These are phyloP conservation scores for Passalora sequoiae DNA, from an alignment of 2,329 filamentous ascomycete genomes.

Conservation along the genomic window DNA sequence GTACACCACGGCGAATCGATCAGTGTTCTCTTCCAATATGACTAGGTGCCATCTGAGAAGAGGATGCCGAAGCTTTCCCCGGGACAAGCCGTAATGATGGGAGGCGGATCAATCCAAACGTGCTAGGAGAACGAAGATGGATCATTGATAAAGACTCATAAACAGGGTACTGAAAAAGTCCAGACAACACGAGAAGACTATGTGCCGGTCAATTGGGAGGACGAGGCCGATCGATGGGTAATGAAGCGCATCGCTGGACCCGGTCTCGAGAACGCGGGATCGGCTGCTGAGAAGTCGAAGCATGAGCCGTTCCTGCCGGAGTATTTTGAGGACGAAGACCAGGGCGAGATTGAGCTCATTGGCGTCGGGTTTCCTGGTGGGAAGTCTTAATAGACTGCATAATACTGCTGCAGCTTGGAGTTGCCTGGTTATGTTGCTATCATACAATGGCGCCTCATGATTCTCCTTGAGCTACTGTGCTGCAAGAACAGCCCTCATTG, in stretches of 20 bases:
- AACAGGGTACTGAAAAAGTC: neutral
- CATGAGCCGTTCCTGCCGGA: no score
- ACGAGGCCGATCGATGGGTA: no score
- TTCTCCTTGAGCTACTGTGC: neutral
- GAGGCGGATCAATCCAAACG: neutral
- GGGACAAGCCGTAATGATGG: neutral
- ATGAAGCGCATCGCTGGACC: no score
- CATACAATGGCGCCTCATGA: neutral
- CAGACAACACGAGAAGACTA: no score
- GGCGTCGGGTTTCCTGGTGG: no score
- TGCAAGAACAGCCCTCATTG: neutral
- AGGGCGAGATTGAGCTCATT: no score
- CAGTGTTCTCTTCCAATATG: slow-evolving; percentile 86
- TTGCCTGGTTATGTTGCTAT: neutral
- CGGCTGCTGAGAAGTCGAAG: no score
- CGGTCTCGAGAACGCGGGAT: no score
- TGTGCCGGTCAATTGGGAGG: no score
- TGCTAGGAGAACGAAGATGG: neutral
- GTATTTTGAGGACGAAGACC: no score
- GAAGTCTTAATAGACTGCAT: no score
- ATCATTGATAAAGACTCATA: neutral
- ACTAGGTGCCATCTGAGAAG: slow-evolving; percentile 42
- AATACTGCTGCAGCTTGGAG: neutral
- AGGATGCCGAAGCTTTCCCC: neutral
- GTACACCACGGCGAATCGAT: slow-evolving; percentile 98